A percentile compares a stretch with the other conserved stretches of the same genome.
phyloP scores from a whole-genome alignment of 495 filamentous ascomycete genomes.

The Hypomontagnella monticulosa region DNA sequence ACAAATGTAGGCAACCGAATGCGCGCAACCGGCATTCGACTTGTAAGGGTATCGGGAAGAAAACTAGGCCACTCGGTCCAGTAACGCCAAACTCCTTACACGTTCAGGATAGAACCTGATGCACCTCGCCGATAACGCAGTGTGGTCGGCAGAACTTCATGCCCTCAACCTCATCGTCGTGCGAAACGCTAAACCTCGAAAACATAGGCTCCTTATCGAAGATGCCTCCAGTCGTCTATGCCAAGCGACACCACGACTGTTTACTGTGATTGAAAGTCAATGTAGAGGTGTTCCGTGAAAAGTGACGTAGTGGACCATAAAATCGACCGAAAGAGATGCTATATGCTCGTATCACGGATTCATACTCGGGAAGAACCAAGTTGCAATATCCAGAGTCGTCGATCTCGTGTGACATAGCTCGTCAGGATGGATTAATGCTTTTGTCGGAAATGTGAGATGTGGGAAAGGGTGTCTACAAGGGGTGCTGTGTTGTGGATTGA shows the following conservation, averaged over 20 bases:
- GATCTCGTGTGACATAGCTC: slow-evolving; percentile 19
- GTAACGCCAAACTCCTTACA: slow-evolving; percentile 41
- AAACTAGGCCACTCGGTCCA: slow-evolving; percentile 44
- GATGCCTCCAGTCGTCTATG: slow-evolving; percentile 23
- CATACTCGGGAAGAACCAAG: slow-evolving; percentile 32
- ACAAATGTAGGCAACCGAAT: slow-evolving; percentile 7
- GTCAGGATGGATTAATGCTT: slow-evolving; percentile 20
- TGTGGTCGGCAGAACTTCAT: slow-evolving; percentile 1
- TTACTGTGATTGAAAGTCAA: slow-evolving; percentile 40
- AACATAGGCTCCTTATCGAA: slow-evolving; percentile 1
- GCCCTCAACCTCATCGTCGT: slow-evolving; percentile 10
- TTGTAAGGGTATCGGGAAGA: slow-evolving; percentile 39
- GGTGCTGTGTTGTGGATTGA: slow-evolving; percentile 18
- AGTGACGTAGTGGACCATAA: slow-evolving; percentile 8
- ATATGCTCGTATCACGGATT: slow-evolving; percentile 24
- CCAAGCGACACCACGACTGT: slow-evolving; percentile 13
- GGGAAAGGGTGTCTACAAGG: slow-evolving; percentile 36
- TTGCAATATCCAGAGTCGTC: slow-evolving; percentile 22
- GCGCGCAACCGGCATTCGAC: slow-evolving; percentile 1
- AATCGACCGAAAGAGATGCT: slow-evolving; percentile 31
- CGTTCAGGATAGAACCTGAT: slow-evolving; percentile 9
- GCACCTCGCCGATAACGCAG: neutral
- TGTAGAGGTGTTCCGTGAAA: slow-evolving; percentile 20
- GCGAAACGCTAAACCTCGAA: slow-evolving; percentile 23
- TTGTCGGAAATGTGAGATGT: slow-evolving; percentile 10